Evolutionary conservation across 2,329 filamentous ascomycete genomes (phyloP), one percentile per base, ranked within the genome.

Genomic region (Arachnopeziza araneosa): DNA sequence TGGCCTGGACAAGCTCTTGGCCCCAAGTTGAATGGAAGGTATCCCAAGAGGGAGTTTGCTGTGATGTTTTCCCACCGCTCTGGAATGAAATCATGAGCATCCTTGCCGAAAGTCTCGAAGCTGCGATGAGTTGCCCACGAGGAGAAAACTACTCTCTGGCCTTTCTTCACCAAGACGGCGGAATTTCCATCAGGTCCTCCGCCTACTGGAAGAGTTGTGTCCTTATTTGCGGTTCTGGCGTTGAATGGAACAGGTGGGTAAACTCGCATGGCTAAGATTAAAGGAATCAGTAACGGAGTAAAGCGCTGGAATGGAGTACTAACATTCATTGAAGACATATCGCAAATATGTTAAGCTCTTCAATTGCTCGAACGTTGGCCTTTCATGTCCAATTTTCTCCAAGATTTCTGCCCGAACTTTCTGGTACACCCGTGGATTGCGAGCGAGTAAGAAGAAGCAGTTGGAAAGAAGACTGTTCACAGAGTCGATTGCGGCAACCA

Each of bases 31-130:
- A 93, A 93, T 0, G 88, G 87, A 52, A 89, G 54, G 24, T 58
- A 56, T 53, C 87, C 61, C 26, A 30, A 30, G 26, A 30, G 26
- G 9, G 26, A 30, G 26, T 30, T 30, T 30, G 26, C 26, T 30
- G 26, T 30, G 26, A 30, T 30, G 26, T 30, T 30, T 30, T 30
- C 26, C 90, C 90, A 95, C 23, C 90, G 79, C 74, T 91, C 89
- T 0, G 90, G 90, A 5, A 80, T 77, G 74, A 91, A 95, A 1
- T 83, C 78, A 9, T 89, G 83, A 0, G 84, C 87, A 61, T 91
- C 86, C 0, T 79, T 69, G 1, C 88, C 89, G 88, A 88, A 92
- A 66, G 91, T 32, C 22, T 50, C 14, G 3, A 12, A 21, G n/a
- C 26, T 44, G 26, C 54, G 36, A 44, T 51, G 44, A 10, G 23